A percentile compares a stretch with the other conserved stretches of the same genome.
Conservation (phyloP, 202 grass and related monocot species). For the Alloteropsis angusta region DNA sequence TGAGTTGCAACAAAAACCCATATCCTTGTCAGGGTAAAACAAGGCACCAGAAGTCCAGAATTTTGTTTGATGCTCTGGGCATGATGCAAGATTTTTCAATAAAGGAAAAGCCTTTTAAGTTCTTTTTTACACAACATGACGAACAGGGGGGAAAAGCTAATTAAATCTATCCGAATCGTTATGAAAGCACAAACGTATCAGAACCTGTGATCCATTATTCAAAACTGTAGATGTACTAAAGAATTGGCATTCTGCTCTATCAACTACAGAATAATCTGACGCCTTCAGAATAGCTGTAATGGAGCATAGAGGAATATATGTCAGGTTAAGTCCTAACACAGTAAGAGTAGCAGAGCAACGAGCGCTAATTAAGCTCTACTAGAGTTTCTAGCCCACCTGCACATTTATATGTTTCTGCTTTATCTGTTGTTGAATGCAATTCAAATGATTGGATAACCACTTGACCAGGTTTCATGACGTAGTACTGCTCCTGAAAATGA, state of each 20-base stretch:
- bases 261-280: slow-evolving; percentile 64
- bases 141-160: not conserved
- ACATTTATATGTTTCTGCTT: slow-evolving; percentile 55
- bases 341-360: not conserved
- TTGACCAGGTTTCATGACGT: slow-evolving; percentile 61
- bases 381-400: slow-evolving; percentile 33
- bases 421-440: slow-evolving; percentile 38
- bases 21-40: not conserved
- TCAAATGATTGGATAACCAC: slow-evolving; percentile 27
- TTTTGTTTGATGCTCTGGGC: not conserved
- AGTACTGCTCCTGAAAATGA: slow-evolving; percentile 51
- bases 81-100: not conserved
- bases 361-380: not conserved
- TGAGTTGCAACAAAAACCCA: not conserved
- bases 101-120: not conserved
- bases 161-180: not conserved
- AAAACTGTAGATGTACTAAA: slow-evolving; percentile 60
- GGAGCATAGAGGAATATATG: slow-evolving; percentile 4
- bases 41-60: not conserved
- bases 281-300: slow-evolving; percentile 79
- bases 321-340: not conserved
- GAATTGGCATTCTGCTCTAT: slow-evolving; percentile 61
- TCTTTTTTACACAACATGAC: not conserved
- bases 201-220: slow-evolving; percentile 80
- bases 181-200: not conserved